phyloP scores from a whole-genome alignment of 2,329 filamentous ascomycete genomes.

The Chaetomiaceae sp. region DNA sequence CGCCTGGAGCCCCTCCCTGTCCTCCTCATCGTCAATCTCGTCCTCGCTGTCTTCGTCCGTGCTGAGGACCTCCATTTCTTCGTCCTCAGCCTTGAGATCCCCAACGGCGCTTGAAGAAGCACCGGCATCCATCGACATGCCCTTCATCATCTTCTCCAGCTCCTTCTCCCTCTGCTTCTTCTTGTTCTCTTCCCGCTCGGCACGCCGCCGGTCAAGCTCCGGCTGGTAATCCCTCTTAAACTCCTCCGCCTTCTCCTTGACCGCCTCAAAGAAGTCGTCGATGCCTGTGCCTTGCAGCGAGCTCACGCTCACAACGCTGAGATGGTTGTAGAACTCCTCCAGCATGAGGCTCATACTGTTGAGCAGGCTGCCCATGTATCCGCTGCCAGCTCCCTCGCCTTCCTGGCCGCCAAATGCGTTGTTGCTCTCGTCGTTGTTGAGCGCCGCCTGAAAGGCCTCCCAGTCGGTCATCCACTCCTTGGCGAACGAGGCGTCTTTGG shows the following conservation, averaged over 20 bases:
- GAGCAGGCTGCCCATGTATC: slow-evolving; percentile 92
- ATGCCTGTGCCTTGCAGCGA: slow-evolving; percentile 89
- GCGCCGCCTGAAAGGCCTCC: slow-evolving; percentile 85
- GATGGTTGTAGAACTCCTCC: slow-evolving; percentile 93
- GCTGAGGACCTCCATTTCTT: slow-evolving; percentile 37
- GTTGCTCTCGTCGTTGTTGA: slow-evolving; percentile 72
- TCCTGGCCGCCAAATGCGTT: slow-evolving; percentile 73
- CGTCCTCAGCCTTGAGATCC: slow-evolving; percentile 37
- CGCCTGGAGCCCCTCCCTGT: slow-evolving; percentile 63
- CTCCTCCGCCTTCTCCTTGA: slow-evolving; percentile 80
- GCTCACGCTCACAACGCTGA: slow-evolving; percentile 89
- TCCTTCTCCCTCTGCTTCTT: slow-evolving; percentile 70
- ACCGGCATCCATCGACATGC: slow-evolving; percentile 59
- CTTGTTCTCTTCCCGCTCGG: slow-evolving; percentile 73
- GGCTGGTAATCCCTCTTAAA: slow-evolving; percentile 89
- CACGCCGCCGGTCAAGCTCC: slow-evolving; percentile 74
- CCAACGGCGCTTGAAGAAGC: slow-evolving; percentile 24
- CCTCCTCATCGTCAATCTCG: slow-evolving; percentile 56
- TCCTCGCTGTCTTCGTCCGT: slow-evolving; percentile 56
- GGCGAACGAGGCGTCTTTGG: slow-evolving; percentile 83
- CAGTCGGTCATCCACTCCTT: slow-evolving; percentile 99
- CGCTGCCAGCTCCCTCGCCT: slow-evolving; percentile 65
- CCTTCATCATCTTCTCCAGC: slow-evolving; percentile 88
- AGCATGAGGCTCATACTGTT: slow-evolving; percentile 98
- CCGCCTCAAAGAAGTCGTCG: slow-evolving; percentile 88